Base-by-base conservation (phyloP, 768 basidiomycete genomes). In the Boletus coccyginus region DNA sequence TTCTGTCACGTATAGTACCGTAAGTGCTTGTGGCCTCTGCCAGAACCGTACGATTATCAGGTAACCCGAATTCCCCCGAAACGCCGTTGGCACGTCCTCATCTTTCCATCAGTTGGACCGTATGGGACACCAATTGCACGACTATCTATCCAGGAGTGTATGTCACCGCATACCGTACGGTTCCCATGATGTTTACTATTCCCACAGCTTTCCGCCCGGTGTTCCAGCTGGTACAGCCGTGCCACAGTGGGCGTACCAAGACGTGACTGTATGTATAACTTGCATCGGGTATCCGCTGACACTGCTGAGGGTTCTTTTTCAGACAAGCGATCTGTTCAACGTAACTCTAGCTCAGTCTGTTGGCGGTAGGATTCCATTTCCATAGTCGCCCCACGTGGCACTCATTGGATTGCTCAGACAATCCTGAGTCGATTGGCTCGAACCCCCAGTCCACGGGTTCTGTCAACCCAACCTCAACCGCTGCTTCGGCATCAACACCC, bases 181-280 rank as follows among this genome's bases (percentile, higher is more conserved):
- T 47, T 38, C 13, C 24, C n/a, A 12, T 24, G 2, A 19, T 19
- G 17, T 29, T 59, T 13, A 61, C 17, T 11, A 31, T 31, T 43
- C 8, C 53, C 21, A 52, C 41, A 82, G 82, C n/a, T 85, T 72
- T 57, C 79, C 82, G 0, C 50, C 70, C 14, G 62, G 68, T n/a
- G 68, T 87, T 46, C 85, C 86, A 3, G 56, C 62, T 0, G 78
- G 77, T 10, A 74, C 80, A 2, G 70, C 73, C 12, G 75, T 87
- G 19, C 86, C 85, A 10, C 77, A 77, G 12, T 88, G 86, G 86
- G 85, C 85, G 13, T 88, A 80, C 57, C 69, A 81, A 35, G 78
- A 84, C 53, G 78, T 86, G 21, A 67, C 74, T 62, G 78, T 79
- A 63, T 44, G 79, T 39, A 38, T 42, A 66, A 59, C 41, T 35